Conservation (phyloP, 768 basidiomycete genomes). For the Sporobolomyces pararoseus region DNA sequence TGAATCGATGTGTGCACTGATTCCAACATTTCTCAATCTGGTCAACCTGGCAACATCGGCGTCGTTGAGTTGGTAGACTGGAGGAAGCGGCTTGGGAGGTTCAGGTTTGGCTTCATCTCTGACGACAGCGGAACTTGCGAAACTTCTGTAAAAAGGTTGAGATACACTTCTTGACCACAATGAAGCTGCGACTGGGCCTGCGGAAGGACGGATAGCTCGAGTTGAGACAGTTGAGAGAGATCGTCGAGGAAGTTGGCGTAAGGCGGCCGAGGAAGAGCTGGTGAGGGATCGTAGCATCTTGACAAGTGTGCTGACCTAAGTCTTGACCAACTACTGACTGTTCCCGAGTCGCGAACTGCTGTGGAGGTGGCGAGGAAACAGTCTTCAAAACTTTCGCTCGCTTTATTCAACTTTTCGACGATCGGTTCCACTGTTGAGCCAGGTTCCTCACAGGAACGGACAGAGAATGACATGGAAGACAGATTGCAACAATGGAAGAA, state of each 20-base stretch:
- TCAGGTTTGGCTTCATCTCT: slow-evolving; percentile 32
- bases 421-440: too few species aligned
- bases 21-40: slow-evolving; percentile 89
- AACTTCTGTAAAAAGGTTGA: neutral
- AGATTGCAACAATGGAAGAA: too few species aligned
- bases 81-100: slow-evolving; percentile 28
- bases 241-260: slow-evolving; percentile 13
- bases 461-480: too few species aligned
- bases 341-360: neutral
- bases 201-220: neutral
- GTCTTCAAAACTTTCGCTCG: neutral
- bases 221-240: neutral
- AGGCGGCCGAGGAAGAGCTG: neutral
- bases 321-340: too few species aligned
- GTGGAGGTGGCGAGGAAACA: slow-evolving; percentile 6
- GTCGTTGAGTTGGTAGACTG: slow-evolving; percentile 28
- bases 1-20: slow-evolving; percentile 77
- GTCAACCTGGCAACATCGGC: slow-evolving; percentile 62
- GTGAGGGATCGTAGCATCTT: slow-evolving; percentile 30
- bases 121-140: slow-evolving; percentile 1
- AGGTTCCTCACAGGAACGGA: too few species aligned
- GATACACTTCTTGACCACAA: neutral
- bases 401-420: neutral
- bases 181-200: neutral
- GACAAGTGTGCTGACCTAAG: too few species aligned